Base-by-base conservation (phyloP, 202 grass and related monocot species). In the Carex arenaria region DNA sequence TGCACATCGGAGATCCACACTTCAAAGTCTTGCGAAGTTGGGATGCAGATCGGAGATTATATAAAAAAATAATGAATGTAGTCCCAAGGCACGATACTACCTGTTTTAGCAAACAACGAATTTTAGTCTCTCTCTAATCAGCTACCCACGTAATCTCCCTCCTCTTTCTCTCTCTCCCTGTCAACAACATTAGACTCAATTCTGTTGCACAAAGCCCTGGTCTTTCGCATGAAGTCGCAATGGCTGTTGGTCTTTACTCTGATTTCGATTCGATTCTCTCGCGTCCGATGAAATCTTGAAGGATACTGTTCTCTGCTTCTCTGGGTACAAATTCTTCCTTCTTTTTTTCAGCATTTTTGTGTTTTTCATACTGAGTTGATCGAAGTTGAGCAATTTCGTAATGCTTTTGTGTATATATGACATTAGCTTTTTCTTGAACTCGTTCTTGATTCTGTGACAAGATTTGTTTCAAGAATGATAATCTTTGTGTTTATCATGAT, bases 171-270 rank as follows among this genome's bases (percentile, higher is more conserved):
- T n/a, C 32, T 47, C 19, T 26, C 47, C 40, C 20, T 56, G 11
- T 78, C 51, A 30, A 79, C 51, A 20, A n/a, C 13, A 61, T 32
- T 79, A 49, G 23, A 36, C 26, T 79, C 53, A 7, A 79, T 79
- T 79, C 74, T 36, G 74, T 61, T 79, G 47, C 26, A 22, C 26
- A 34, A 61, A 79, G 60, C 74, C 74, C 49, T 79, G 61, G 53
- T 79, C 23, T 54, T 28, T 79, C 45, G 47, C 42, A 78, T 78
- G 73, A 43, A 56, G 22, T 56, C 74, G 74, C 53, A 79, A 79
- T 30, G 26, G 23, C 53, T 60, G 14, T 79, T 18, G 74, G 13
- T 38, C 31, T 67, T 67, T 36, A 67, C 64, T 38, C 64, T 67
- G 64, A 55, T 74, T 45, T 74, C 47, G 43, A 53, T 74, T 51